A percentile compares a stretch with the other conserved stretches of the same genome.
phyloP scores from a whole-genome alignment of 805 yeast species.

The Myxozyma neotropica region DNA sequence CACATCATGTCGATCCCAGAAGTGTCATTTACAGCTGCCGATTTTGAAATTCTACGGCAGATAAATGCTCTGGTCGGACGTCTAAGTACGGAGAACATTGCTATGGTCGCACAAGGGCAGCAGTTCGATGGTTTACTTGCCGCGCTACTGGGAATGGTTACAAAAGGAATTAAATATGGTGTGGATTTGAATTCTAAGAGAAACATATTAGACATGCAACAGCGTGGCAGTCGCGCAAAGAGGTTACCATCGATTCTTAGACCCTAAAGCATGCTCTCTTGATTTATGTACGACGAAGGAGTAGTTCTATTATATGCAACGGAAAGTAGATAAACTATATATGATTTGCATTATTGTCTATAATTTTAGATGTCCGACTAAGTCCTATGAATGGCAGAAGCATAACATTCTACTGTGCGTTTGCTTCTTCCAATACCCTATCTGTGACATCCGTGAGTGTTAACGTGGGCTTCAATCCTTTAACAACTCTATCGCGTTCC shows the following conservation, averaged over 20 bases:
- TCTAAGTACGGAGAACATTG: constrained; percentile 21
- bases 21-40: constrained; percentile 22
- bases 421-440: constrained; percentile 12
- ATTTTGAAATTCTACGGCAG: constrained; percentile 33
- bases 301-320: too few species aligned
- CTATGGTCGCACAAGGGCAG: constrained; percentile 28
- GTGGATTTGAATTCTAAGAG: constrained; percentile 32
- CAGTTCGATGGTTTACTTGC: constrained; percentile 38
- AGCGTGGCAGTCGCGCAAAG: neutral
- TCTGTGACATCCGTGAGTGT: constrained; percentile 11
- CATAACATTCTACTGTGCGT: neutral
- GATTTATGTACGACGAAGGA: too few species aligned
- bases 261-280: neutral
- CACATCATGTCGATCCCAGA: constrained; percentile 25
- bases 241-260: constrained; percentile 2
- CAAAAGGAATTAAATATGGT: constrained; percentile 34
- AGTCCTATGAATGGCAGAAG: neutral
- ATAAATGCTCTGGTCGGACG: constrained; percentile 32
- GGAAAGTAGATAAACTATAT: neutral
- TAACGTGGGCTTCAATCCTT: constrained; percentile 3
- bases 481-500: constrained; percentile 15
- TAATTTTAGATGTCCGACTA: neutral
- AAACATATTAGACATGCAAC: constrained; percentile 8
- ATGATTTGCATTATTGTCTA: neutral
- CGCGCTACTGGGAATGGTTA: constrained; percentile 36